Percentiles rank a stretch among this genome's conserved stretches.
phyloP scores from a whole-genome alignment of 148 eudicot species.

The Silene uniflora region DNA sequence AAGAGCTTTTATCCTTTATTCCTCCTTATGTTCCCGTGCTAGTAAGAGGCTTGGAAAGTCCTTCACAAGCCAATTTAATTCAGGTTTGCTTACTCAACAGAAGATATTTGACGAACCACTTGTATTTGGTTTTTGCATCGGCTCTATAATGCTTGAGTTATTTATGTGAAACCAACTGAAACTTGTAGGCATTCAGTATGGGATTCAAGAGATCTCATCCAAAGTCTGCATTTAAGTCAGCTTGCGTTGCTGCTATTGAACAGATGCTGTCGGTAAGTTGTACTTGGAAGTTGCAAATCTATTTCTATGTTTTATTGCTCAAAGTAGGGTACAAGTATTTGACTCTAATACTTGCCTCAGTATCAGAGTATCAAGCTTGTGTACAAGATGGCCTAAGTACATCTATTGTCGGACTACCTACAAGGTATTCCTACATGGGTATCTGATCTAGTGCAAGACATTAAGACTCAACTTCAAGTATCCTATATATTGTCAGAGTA shows the following conservation, averaged over 20 bases:
- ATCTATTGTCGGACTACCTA: no score
- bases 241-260: neutral
- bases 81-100: neutral
- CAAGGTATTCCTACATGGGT: no score
- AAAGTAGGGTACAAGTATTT: neutral
- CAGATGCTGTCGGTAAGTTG: neutral
- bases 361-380: no score
- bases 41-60: neutral
- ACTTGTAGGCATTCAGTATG: neutral
- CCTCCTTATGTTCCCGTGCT: neutral
- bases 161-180: neutral
- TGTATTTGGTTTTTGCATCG: no score
- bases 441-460: no score
- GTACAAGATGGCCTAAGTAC: no score
- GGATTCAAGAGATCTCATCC: neutral
- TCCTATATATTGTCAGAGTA: no score
- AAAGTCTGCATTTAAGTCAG: neutral
- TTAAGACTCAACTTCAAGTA: no score
- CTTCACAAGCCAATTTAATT: no score
- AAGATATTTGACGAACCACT: no score
- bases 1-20: neutral
- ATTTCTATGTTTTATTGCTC: neutral
- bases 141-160: neutral
- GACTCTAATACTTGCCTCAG: no score
- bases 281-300: neutral